Evolutionary conservation across 176 grass and related monocot genomes (phyloP).

Genomic region (Cenchrus fungigraminus): DNA sequence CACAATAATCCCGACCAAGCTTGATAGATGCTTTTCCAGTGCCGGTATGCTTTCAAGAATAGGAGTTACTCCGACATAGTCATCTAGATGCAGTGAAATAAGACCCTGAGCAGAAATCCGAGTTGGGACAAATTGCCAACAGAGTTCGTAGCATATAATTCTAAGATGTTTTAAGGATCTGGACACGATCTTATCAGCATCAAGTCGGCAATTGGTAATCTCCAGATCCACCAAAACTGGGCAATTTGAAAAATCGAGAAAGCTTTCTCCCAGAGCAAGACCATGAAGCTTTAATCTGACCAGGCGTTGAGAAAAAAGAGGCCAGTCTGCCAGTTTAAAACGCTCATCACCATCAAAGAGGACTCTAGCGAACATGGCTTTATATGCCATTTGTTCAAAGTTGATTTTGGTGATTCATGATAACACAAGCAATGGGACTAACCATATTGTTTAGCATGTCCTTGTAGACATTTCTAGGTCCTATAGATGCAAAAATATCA

Average conservation of each 20-base stretch:
- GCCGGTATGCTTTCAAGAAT: constrained; percentile 15
- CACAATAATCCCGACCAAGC: constrained; percentile 10
- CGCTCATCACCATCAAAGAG: background rate
- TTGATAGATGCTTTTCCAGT: constrained; percentile 8
- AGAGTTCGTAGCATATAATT: background rate
- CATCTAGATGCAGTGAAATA: constrained; percentile 20
- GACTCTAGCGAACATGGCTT: background rate
- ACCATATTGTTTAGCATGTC: too few species aligned
- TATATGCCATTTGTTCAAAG: too few species aligned
- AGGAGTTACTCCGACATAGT: background rate
- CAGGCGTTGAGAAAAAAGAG: background rate
- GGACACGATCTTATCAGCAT: background rate
- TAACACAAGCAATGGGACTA: too few species aligned
- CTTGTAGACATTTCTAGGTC: too few species aligned
- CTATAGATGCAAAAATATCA: too few species aligned
- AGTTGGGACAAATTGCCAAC: background rate
- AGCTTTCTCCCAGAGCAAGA: background rate
- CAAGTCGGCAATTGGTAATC: background rate
- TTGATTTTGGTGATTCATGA: too few species aligned
- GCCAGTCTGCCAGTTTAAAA: background rate
- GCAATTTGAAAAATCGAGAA: constrained; percentile 10
- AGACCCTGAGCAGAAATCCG: constrained; percentile 5
- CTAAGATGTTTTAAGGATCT: constrained; percentile 7
- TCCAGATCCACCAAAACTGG: background rate
- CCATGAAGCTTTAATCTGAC: background rate